Base-by-base conservation (phyloP, 192 early-diverging fungal genomes). In the Cladochytrium replicatum region DNA sequence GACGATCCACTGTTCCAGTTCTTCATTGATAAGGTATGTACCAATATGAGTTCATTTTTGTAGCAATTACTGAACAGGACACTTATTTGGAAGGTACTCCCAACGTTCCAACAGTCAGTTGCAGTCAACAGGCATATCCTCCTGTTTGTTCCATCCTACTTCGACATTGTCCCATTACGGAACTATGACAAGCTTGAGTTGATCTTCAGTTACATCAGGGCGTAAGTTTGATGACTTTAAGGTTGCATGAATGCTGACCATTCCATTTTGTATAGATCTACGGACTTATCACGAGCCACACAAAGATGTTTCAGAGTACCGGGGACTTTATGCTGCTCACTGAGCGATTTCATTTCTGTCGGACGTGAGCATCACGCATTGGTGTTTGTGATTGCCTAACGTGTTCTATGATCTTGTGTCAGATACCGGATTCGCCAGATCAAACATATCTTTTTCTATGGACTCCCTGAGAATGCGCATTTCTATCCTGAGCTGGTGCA, bases 311-410 rank as follows among this genome's bases (percentile, higher is more conserved):
- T 66, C 77, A 81, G 17, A 88, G 88, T 13, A 76, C 83, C 13
- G 61, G 77, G 3, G 68, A 73, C 41, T 82, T 89, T 45, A 60
- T 97, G 29, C 48, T 99, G n/a, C 81, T 83, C 56, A 93, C 91
- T 24, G 96, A 99, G 69, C 81, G 96, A n/a, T 87, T 90, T 49
- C 93, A 99, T 60, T 99, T 87, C 60, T 99, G 86, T 71, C 69
- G 89, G 58, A 64, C 86, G 67, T 80, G 63, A 50, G 23, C 38
- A 21, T 1, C 9, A 3, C 4, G 39, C 24, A 6, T 23, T 30
- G n/a, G 34, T 43, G 32, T 25, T 49, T n/a, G 3, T 9, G 27
- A 15, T 42, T 48, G 48, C n/a, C 43, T 22, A 6, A 29, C 41
- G 58, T 29, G 24, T 44, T n/a, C n/a, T n/a, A n/a, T n/a, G n/a